Percentiles rank a stretch among this genome's conserved stretches.
Conservation (phyloP, 768 basidiomycete species). For the Royoungia palumana region DNA sequence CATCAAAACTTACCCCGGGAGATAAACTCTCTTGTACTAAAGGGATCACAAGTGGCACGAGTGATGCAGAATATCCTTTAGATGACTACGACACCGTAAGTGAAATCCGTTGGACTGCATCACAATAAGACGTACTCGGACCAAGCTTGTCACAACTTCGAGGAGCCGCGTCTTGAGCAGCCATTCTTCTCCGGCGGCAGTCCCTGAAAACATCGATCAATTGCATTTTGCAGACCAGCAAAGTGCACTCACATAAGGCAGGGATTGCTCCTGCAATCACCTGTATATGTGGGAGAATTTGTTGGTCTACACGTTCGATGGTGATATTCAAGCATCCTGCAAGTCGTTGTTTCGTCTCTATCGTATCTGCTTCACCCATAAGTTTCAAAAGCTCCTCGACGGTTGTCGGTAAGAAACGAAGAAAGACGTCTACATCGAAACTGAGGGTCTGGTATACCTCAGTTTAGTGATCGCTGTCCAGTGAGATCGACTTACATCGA, state of each 20-base stretch:
- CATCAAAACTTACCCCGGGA: conserved; percentile 42
- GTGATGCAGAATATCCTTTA: conserved; percentile 53
- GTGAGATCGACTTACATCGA: conserved; percentile 64
- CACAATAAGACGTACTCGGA: conserved; percentile 47
- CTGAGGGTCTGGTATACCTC: conserved; percentile 48
- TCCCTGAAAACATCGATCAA: conserved; percentile 48
- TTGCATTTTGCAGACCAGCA: not conserved
- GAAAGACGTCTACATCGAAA: conserved; percentile 61
- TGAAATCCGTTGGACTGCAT: not conserved
- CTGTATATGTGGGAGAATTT: conserved; percentile 68
- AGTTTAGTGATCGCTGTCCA: conserved; percentile 1
- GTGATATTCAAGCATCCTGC: conserved; percentile 64
- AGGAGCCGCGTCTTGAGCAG: conserved; percentile 70
- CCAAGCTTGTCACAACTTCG: conserved; percentile 63
- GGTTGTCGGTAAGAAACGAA: conserved; percentile 60
- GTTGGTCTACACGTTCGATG: conserved; percentile 46
- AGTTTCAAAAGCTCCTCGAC: conserved; percentile 68
- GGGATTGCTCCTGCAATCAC: conserved; percentile 66
- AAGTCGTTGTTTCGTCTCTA: conserved; percentile 77
- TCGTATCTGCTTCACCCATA: conserved; percentile 67
- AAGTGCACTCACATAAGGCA: conserved; percentile 55
- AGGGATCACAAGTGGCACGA: conserved; percentile 56
- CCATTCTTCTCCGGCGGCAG: conserved; percentile 61
- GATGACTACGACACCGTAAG: conserved; percentile 49
- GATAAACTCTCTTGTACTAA: conserved; percentile 64